A percentile compares a stretch with the other conserved stretches of the same genome.
These are phyloP conservation scores for Pythium sp. DNA, from an alignment of 352 stramenopile genomes.

Conservation along the genomic window DNA sequence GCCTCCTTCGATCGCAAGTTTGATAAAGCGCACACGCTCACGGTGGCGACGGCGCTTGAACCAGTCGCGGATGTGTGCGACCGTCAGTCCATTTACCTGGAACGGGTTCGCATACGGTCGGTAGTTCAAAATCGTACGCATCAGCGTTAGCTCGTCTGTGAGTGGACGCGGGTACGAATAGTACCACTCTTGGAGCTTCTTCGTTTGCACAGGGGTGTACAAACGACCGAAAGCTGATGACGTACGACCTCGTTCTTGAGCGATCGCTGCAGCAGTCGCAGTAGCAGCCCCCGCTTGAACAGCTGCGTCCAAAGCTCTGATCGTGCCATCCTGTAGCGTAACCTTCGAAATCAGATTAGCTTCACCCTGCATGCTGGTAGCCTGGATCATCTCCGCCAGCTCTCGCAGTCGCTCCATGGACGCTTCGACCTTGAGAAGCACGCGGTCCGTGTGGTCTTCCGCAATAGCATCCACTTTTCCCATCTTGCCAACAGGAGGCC, in stretches of 20 bases:
- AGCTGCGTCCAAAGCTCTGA: conserved; percentile 52
- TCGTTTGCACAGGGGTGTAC: conserved; percentile 64
- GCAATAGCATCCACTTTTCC: conserved; percentile 50
- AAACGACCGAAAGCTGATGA: conserved; percentile 49
- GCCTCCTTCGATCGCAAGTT: conserved; percentile 65
- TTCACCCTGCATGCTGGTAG: conserved; percentile 83
- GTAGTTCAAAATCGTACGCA: conserved; percentile 84
- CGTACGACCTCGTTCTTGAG: conserved; percentile 60
- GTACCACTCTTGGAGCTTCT: conserved; percentile 86
- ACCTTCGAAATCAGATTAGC: conserved; percentile 78
- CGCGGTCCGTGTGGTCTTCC: conserved; percentile 79
- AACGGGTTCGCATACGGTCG: conserved; percentile 73
- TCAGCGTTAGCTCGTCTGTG: conserved; percentile 77
- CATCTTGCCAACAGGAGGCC: not conserved
- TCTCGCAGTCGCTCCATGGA: conserved; percentile 68
- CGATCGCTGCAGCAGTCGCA: conserved; percentile 66
- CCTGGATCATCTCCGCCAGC: conserved; percentile 77
- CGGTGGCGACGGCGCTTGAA: conserved; percentile 81
- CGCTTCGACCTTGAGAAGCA: conserved; percentile 71
- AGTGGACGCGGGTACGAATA: conserved; percentile 75
- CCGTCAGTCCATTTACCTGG: conserved; percentile 50
- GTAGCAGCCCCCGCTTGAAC: conserved; percentile 63
- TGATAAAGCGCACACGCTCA: conserved; percentile 77
- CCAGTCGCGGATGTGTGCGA: conserved; percentile 78
- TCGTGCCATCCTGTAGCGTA: conserved; percentile 49